Evolutionary conservation across 2,329 filamentous ascomycete species (phyloP).

Genomic region (Talaromyces islandicus): DNA sequence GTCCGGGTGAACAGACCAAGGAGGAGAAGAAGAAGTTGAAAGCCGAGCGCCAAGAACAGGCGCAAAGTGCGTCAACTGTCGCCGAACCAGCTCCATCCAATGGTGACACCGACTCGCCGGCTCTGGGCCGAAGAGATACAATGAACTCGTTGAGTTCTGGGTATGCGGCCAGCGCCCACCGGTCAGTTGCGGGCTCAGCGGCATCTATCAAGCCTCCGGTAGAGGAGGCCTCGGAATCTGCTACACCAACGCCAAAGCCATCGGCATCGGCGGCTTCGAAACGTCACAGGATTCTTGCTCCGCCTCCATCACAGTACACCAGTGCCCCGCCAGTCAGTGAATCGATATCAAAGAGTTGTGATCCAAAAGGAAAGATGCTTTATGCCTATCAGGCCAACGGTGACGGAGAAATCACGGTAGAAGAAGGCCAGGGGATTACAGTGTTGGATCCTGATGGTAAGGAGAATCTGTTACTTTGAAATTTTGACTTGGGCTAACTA

Average conservation of each 20-base stretch:
- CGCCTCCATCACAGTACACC: conserved; percentile 76
- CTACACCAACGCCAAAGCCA: conserved; percentile 30
- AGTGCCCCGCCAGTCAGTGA: conserved; percentile 53
- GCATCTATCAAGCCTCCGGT: conserved; percentile 39
- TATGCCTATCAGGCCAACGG: conserved; percentile 78
- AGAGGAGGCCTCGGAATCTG: conserved; percentile 36
- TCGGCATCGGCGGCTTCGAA: conserved; percentile 22
- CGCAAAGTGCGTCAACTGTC: conserved; percentile 49
- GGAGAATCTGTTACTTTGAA: conserved; percentile 23
- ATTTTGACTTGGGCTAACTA: conserved; percentile 4
- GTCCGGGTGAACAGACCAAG: conserved; percentile 87
- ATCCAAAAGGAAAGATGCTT: conserved; percentile 78
- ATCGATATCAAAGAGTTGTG: conserved; percentile 35
- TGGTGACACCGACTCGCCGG: conserved; percentile 48
- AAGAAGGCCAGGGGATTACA: conserved; percentile 70
- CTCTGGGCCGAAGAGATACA: conserved; percentile 73
- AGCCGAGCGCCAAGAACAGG: conserved; percentile 71
- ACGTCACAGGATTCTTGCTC: conserved; percentile 74
- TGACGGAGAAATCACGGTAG: conserved; percentile 73
- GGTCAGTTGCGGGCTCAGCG: conserved; percentile 62
- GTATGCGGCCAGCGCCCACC: conserved; percentile 71
- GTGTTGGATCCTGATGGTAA: conserved; percentile 85
- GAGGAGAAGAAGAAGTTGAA: conserved; percentile 95
- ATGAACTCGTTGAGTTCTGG: conserved; percentile 87
- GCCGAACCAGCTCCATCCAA: conserved; percentile 30